phyloP scores from a whole-genome alignment of 1,284 basidiomycete species.

The Naganishia albida region DNA sequence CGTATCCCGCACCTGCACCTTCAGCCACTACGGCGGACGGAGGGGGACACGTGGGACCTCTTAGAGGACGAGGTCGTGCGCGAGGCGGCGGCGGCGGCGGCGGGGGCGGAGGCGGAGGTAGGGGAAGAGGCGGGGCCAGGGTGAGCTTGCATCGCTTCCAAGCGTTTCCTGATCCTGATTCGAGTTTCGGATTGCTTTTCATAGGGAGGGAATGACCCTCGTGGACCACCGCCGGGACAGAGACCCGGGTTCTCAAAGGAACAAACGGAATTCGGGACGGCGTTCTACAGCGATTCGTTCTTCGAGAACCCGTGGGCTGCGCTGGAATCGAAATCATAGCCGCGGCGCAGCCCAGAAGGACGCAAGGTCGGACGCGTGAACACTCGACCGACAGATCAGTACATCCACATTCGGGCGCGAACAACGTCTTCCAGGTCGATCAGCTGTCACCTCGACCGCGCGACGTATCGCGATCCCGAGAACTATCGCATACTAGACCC shows the following conservation, averaged over 20 bases:
- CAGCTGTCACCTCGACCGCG: too few species aligned
- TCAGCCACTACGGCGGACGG: not conserved
- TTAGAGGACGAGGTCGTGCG: conserved; percentile 15
- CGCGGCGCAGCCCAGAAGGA: too few species aligned
- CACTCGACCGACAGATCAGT: too few species aligned
- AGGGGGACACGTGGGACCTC: not conserved
- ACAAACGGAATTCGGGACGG: conserved; percentile 15
- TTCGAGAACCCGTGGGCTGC: conserved; percentile 22
- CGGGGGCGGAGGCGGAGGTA: not conserved
- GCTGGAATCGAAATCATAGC: conserved; percentile 1
- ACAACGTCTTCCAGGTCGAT: too few species aligned
- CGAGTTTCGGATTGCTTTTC: not conserved
- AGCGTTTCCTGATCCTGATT: not conserved
- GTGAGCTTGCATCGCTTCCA: not conserved
- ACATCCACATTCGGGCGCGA: too few species aligned
- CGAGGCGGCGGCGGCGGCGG: too few species aligned
- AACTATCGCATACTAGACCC: too few species aligned
- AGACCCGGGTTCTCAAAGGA: conserved; percentile 16
- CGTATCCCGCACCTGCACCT: conserved; percentile 4
- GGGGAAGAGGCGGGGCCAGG: conserved; percentile 1
- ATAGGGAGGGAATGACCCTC: conserved; percentile 4
- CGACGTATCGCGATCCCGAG: too few species aligned
- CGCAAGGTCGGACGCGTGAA: not conserved
- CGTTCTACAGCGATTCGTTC: conserved; percentile 23
- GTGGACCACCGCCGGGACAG: conserved; percentile 2